A percentile compares a stretch with the other conserved stretches of the same genome.
phyloP scores from a whole-genome alignment of 148 eudicot genomes.

The Chenopodium album region DNA sequence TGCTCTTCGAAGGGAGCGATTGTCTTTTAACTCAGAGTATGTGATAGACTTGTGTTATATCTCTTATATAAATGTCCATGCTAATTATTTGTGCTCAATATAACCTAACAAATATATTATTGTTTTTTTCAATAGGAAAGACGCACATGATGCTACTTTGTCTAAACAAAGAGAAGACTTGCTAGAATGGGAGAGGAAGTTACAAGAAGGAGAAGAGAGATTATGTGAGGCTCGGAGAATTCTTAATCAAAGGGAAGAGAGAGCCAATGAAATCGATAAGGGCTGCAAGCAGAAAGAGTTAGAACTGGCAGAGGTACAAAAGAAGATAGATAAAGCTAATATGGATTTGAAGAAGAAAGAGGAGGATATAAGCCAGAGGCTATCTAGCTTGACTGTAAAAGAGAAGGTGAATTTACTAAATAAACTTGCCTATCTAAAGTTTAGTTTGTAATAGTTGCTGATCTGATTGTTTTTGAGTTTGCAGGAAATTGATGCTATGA shows the following conservation, averaged over 20 bases:
- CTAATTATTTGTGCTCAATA: neutral
- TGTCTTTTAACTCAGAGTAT: conserved; percentile 82
- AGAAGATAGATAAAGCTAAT: conserved; percentile 58
- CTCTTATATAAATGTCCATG: too few species aligned
- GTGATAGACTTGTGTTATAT: conserved; percentile 5
- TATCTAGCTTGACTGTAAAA: conserved; percentile 48
- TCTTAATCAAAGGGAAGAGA: conserved; percentile 87
- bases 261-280: conserved; percentile 72
- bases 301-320: conserved; percentile 67
- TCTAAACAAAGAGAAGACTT: conserved; percentile 86
- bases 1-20: conserved; percentile 73
- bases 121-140: conserved; percentile 44
- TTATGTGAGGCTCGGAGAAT: conserved; percentile 77
- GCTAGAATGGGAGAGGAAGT: conserved; percentile 86
- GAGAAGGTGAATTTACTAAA: conserved; percentile 56
- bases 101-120: neutral
- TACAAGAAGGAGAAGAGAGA: conserved; percentile 86
- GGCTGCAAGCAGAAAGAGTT: conserved; percentile 62
- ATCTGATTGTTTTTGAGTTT: conserved; percentile 8
- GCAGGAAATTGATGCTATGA: conserved; percentile 67
- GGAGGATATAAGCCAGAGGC: conserved; percentile 63
- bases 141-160: conserved; percentile 54
- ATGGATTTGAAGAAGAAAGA: conserved; percentile 64
- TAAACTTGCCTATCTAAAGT: neutral
- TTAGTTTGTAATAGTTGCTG: neutral